Evolutionary conservation across 2,329 filamentous ascomycete genomes (phyloP).

Genomic region (Trichoderma aggressivum): DNA sequence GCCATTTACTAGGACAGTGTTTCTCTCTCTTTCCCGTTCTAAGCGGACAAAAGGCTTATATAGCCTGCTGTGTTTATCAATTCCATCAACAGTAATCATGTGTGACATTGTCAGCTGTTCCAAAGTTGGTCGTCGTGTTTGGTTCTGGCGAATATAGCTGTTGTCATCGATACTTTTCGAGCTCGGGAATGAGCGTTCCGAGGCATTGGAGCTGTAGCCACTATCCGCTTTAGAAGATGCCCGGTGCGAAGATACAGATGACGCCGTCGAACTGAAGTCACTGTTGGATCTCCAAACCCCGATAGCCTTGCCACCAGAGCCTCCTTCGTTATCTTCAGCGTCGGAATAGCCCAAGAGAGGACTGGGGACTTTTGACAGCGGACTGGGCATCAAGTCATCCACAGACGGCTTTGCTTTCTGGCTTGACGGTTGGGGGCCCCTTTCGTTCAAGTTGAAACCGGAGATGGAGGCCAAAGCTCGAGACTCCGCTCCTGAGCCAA

Average conservation of each 20-base stretch:
- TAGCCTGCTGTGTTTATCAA: conserved; percentile 2
- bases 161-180: background rate
- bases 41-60: conserved; percentile 15
- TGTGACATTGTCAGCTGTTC: background rate
- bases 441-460: background rate
- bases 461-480: conserved; percentile 15
- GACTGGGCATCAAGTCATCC: conserved; percentile 3
- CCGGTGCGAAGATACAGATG: conserved; percentile 19
- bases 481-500: background rate
- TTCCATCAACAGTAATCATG: background rate
- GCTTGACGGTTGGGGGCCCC: background rate
- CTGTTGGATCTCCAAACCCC: conserved; percentile 14
- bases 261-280: background rate
- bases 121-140: background rate
- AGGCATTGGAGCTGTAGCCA: conserved; percentile 59
- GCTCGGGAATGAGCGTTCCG: conserved; percentile 50
- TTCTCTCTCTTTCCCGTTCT: background rate
- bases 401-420: background rate
- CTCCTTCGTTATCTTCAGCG: background rate
- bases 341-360: background rate
- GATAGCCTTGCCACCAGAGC: background rate
- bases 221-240: conserved; percentile 41
- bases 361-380: background rate
- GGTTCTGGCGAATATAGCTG: background rate
- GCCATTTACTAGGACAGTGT: background rate